phyloP scores from a whole-genome alignment of 106 monocot species.

The Xerophyta viscosa region DNA sequence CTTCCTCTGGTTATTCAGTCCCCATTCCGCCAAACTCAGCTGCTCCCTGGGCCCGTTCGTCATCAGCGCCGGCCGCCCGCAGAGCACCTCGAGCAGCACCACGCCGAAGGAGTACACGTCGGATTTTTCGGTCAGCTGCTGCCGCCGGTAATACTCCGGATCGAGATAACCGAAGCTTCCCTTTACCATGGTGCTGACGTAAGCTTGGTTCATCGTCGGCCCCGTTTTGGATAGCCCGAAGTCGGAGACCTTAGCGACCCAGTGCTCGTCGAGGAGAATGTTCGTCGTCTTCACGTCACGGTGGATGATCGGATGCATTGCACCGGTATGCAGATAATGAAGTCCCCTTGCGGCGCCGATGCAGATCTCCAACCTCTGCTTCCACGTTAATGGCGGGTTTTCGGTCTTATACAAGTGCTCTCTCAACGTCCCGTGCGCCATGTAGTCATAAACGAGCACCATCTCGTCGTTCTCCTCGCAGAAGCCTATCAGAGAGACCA shows the following conservation, averaged over 20 bases:
- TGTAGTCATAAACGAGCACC: conserved; percentile 77
- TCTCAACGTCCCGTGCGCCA: conserved; percentile 61
- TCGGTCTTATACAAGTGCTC: conserved; percentile 66
- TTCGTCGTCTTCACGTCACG: conserved; percentile 82
- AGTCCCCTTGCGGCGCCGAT: conserved; percentile 65
- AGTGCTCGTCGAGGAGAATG: conserved; percentile 71
- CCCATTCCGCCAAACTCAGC: conserved; percentile 67
- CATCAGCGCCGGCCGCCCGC: conserved; percentile 56
- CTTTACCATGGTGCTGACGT: conserved; percentile 85
- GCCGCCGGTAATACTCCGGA: conserved; percentile 73
- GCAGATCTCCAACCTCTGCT: conserved; percentile 61
- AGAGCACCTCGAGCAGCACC: conserved; percentile 68
- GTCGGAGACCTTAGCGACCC: conserved; percentile 79
- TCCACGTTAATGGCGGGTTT: conserved; percentile 52
- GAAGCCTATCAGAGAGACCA: conserved; percentile 75
- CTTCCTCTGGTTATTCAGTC: conserved; percentile 28
- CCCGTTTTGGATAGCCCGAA: conserved; percentile 86
- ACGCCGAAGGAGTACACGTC: conserved; percentile 89
- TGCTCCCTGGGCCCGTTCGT: conserved; percentile 52
- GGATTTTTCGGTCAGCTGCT: conserved; percentile 75
- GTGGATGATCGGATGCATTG: conserved; percentile 78
- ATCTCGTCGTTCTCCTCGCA: conserved; percentile 73
- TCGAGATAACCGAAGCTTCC: conserved; percentile 86
- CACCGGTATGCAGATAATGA: conserved; percentile 83
- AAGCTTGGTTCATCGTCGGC: conserved; percentile 50